These are phyloP conservation scores for Moricandia arvensis DNA, from an alignment of 345 rosid species.

Conservation along the genomic window DNA sequence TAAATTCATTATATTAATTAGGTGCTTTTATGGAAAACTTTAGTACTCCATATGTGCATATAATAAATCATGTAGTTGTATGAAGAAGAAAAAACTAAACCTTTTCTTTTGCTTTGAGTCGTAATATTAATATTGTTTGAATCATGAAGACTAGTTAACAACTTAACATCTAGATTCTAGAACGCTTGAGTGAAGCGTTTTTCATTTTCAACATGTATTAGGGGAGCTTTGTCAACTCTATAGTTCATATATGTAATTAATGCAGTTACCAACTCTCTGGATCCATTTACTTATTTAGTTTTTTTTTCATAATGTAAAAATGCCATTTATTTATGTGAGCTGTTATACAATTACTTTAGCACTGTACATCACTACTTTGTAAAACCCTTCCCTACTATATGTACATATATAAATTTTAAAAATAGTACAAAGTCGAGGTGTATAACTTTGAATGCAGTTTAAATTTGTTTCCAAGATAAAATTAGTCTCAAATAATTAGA, in stretches of 20 bases:
- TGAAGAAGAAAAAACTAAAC: not conserved
- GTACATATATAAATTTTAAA: not conserved
- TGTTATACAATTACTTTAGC: constrained; percentile 15
- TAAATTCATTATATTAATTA: not conserved
- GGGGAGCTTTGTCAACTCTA: constrained; percentile 17
- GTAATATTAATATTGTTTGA: not conserved
- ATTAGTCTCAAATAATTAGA: not conserved
- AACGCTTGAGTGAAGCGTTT: not conserved
- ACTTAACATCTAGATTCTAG: constrained; percentile 15
- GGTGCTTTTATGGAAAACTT: not conserved
- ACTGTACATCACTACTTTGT: not conserved
- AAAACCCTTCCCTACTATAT: not conserved
- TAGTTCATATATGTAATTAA: constrained; percentile 25
- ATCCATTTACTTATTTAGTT: constrained; percentile 8
- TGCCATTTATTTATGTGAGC: constrained; percentile 18
- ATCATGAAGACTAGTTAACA: not conserved
- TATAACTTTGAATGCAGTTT: not conserved
- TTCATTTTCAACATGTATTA: not conserved
- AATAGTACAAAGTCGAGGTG: not conserved
- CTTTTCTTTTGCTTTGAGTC: no score
- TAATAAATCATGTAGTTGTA: not conserved
- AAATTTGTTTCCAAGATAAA: not conserved
- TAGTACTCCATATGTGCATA: not conserved
- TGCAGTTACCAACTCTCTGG: constrained; percentile 30
- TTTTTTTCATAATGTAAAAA: not conserved